Base-by-base conservation (phyloP, 23 red algal species). In the Cyanidiococcus yangmingshanensis region DNA sequence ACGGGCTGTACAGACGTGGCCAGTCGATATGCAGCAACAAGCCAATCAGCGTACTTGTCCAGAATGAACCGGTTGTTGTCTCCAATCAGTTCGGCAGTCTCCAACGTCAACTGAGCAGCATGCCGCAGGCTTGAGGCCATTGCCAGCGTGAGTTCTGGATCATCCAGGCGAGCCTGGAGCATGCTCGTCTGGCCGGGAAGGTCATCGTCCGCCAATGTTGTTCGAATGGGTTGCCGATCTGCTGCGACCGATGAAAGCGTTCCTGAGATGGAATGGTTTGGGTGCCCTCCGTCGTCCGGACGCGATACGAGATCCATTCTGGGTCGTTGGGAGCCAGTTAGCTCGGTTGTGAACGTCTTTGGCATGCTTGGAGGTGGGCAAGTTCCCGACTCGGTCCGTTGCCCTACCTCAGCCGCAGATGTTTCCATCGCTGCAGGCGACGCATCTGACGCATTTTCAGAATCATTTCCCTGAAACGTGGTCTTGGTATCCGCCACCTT, bases 91-190 rank as follows among this genome's bases (percentile, higher is more conserved):
- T 71, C 63, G 12, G n/a, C 63, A 3, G 63, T 71, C 27, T 71
- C 63, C 63, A 71, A 29, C 27, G 63, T 27, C 7, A 71, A 71
- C 63, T 71, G 63, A 3, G 63, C 63, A 35, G 32, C 63, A 71
- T 71, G 63, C 7, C 63, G 63, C 63, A 71, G 7, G 7, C n/a
- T 17, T 2, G 32, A 7, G 16, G 63, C 63, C 63, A 71, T 3
- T 35, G 63, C 63, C 63, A 71, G 63, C 32, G 21, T 35, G 3
- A 71, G 7, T 29, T 71, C 63, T 2, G 63, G 7, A 71, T 71
- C 63, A 35, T 54, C 45, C 12, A 54, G 45, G 7, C 45, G 45
- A 7, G 45, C 12, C 45, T 54, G 12, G 45, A 54, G 45, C 12
- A 15, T 54, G 7, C 12, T 15, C 21, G 21, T 21, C 21, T 54